A percentile compares a stretch with the other conserved stretches of the same genome.
These are phyloP conservation scores for Paramyrothecium sp. DNA, from an alignment of 2,329 filamentous ascomycete species.

Conservation along the genomic window DNA sequence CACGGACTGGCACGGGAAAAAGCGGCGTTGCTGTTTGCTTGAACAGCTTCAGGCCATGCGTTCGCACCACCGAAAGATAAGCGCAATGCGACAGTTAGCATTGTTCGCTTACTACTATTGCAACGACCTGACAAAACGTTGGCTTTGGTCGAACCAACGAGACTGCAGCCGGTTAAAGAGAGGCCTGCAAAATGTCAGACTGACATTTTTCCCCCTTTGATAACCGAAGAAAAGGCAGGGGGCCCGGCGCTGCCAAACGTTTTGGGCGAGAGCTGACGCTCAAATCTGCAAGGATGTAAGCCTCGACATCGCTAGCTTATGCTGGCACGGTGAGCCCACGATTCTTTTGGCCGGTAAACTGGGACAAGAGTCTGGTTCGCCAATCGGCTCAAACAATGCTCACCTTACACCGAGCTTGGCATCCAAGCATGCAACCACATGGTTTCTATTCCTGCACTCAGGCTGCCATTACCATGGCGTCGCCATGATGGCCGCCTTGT, in stretches of 20 bases:
- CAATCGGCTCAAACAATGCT: not conserved
- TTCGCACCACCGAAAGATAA: too few relatives aligned
- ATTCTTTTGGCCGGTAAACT: not conserved
- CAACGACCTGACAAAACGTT: too few relatives aligned
- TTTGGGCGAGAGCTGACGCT: not conserved
- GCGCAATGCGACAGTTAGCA: too few relatives aligned
- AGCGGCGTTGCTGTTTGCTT: too few relatives aligned
- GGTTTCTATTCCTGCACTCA: not conserved
- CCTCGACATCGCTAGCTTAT: not conserved
- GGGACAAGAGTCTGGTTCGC: not conserved
- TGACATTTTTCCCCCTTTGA: too few relatives aligned
- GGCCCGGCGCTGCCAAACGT: not conserved
- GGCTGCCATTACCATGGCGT: not conserved
- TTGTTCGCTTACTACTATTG: too few relatives aligned
- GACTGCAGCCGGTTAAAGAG: too few relatives aligned
- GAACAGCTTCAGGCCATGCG: too few relatives aligned
- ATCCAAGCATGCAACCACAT: not conserved
- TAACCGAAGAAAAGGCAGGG: not conserved
- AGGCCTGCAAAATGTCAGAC: too few relatives aligned
- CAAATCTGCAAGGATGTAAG: not conserved
- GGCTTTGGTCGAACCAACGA: too few relatives aligned
- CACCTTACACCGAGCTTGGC: not conserved
- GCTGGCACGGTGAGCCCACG: too few relatives aligned
- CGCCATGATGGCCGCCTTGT: not conserved
- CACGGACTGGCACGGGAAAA: too few relatives aligned